Base-by-base conservation (phyloP, 2,329 filamentous ascomycete genomes). In the Calycina herbarum region DNA sequence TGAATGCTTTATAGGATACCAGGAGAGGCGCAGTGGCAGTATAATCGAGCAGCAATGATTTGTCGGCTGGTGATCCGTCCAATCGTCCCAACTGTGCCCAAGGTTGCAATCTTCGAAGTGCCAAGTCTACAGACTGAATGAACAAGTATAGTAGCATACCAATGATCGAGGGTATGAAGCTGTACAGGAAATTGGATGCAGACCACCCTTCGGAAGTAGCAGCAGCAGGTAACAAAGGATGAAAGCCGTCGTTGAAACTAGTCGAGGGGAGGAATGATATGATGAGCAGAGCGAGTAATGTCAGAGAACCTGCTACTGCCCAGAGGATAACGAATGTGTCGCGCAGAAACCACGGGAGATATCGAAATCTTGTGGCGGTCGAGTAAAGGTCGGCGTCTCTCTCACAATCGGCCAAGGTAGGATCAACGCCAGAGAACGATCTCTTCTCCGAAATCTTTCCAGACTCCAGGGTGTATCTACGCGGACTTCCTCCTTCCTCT, bases 181-280 rank as follows among this genome's bases (percentile, higher is more conserved):
- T 87, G 80, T 93, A 97, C 61, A 97, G 79, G 78, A 97, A 97
- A 77, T 97, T 93, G 60, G 93, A 92, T 0, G 91, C 82, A 1
- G 92, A 96, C 77, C 96, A 97, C 20, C 90, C 91, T 31, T 81
- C 81, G 0, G 78, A 73, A 3, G 84, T 80, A 0, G 92, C 86
- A 2, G 82, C 80, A 0, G 89, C 87, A 10, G 82, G 79, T 0
- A 97, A 80, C 6, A 83, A 80, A 2, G 94, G 93, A 6, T 83
- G 77, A 76, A 96, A 97, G 8, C 93, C 94, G 7, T 82, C 76
- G 45, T 84, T 79, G 35, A 96, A 82, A 11, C 85, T 84, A 8
- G 85, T 88, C 5, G 83, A 81, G 48, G 89, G 87, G 67, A 94
- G 81, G 77, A 96, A 97, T 68, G 90, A 93, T 67, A 95, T 86